Percentiles rank a stretch among this genome's conserved stretches.
These are phyloP conservation scores for Cercospora sesami DNA, from an alignment of 2,329 filamentous ascomycete genomes.

Conservation along the genomic window DNA sequence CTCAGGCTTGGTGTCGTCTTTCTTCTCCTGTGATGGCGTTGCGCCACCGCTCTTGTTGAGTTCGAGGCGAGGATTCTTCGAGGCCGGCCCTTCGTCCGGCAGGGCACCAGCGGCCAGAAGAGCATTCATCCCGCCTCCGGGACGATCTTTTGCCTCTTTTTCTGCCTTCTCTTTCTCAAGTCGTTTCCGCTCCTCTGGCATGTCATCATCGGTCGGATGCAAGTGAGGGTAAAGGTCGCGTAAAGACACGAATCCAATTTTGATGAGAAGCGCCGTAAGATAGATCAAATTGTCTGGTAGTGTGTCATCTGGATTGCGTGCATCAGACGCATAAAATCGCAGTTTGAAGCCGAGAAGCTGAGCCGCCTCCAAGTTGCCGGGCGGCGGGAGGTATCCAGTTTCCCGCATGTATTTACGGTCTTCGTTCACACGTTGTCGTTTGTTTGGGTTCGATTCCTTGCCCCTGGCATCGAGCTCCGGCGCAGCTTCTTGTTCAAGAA, in stretches of 20 bases:
- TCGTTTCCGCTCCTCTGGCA: conserved; percentile 70
- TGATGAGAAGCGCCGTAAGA: conserved; percentile 86
- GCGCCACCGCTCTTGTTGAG: conserved; percentile 48
- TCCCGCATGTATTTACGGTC: conserved; percentile 73
- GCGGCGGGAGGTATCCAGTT: conserved; percentile 78
- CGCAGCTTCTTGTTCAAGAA: conserved; percentile 34
- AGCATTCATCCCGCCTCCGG: conserved; percentile 74
- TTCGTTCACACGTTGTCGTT: conserved; percentile 54
- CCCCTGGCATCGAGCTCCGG: conserved; percentile 41
- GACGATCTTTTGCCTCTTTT: conserved; percentile 68
- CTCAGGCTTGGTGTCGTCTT: conserved; percentile 52
- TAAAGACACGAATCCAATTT: conserved; percentile 93
- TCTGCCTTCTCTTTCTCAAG: conserved; percentile 75
- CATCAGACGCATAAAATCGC: conserved; percentile 84
- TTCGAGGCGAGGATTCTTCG: conserved; percentile 46
- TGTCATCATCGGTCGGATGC: conserved; percentile 78
- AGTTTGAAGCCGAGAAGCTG: conserved; percentile 97
- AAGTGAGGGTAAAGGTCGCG: conserved; percentile 89
- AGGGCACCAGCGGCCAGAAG: conserved; percentile 83
- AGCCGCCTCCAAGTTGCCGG: conserved; percentile 86
- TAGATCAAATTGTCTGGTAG: conserved; percentile 92
- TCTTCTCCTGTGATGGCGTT: conserved; percentile 44
- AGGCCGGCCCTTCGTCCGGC: conserved; percentile 70
- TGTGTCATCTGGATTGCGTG: conserved; percentile 71
- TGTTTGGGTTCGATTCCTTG: conserved; percentile 40